These are phyloP conservation scores for Dichotomocladium elegans DNA, from an alignment of 371 early-diverging fungal species.

Conservation along the genomic window DNA sequence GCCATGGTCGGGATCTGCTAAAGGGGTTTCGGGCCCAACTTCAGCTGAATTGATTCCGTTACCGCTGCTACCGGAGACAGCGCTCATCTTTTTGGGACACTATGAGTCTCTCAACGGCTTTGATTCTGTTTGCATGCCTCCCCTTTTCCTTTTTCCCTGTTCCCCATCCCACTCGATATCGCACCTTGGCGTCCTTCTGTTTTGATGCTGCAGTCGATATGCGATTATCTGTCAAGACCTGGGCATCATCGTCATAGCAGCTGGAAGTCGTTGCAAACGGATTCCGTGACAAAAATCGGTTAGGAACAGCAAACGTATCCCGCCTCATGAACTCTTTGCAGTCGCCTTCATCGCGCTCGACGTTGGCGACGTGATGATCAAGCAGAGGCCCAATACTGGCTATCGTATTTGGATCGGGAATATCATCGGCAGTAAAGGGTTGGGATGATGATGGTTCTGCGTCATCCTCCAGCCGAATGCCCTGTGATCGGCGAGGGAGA, in stretches of 20 bases:
- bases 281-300: slow-evolving; percentile 15
- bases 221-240: slow-evolving; percentile 19
- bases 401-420: slow-evolving; percentile 13
- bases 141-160: too few relatives aligned
- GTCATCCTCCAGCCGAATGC: neutral
- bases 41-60: too few relatives aligned
- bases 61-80: neutral
- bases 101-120: neutral
- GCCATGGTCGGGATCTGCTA: too few relatives aligned
- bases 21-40: too few relatives aligned
- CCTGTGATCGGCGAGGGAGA: too few relatives aligned
- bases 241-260: slow-evolving; percentile 15
- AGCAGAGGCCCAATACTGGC: slow-evolving; percentile 11
- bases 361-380: slow-evolving; percentile 1
- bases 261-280: slow-evolving; percentile 7
- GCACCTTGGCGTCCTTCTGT: neutral
- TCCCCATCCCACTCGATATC: too few relatives aligned
- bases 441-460: neutral
- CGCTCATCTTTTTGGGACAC: neutral
- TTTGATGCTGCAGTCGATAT: slow-evolving; percentile 16
- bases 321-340: neutral
- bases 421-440: slow-evolving; percentile 1
- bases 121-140: neutral
- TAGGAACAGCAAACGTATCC: slow-evolving; percentile 2
- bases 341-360: slow-evolving; percentile 1